These are phyloP conservation scores for Aspergillus nanangensis DNA, from an alignment of 495 filamentous ascomycete genomes.

Conservation along the genomic window DNA sequence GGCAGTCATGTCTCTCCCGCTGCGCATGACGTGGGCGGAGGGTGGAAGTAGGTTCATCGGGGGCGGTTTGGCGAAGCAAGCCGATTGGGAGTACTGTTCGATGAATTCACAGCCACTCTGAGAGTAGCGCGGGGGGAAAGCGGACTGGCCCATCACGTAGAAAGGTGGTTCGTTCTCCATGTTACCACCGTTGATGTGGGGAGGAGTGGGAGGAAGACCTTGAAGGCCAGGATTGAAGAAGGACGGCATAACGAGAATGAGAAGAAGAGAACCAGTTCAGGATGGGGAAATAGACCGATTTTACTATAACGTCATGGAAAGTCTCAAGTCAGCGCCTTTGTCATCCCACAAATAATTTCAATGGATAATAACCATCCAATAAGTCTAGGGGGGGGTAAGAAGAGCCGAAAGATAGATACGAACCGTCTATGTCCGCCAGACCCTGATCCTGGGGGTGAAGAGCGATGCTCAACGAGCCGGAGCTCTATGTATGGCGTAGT, in stretches of 20 bases:
- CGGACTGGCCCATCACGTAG: constrained; percentile 36
- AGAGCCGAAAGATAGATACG: constrained; percentile 24
- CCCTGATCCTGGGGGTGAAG: constrained; percentile 38
- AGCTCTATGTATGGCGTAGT: constrained; percentile 31
- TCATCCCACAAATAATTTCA: no score
- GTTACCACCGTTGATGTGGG: constrained; percentile 35
- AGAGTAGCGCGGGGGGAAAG: constrained; percentile 42
- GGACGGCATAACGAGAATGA: constrained; percentile 36
- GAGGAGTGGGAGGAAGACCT: constrained; percentile 43
- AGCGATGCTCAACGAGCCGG: constrained; percentile 42
- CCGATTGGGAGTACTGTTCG: constrained; percentile 45
- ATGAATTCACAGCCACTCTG: constrained; percentile 48
- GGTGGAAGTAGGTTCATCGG: constrained; percentile 34
- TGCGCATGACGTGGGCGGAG: constrained; percentile 25
- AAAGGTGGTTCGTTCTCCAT: constrained; percentile 38
- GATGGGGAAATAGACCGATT: constrained; percentile 38
- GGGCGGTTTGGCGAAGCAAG: constrained; percentile 37
- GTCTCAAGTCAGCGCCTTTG: no score
- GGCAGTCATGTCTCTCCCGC: constrained; percentile 26
- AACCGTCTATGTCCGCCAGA: constrained; percentile 46
- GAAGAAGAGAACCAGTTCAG: constrained; percentile 31
- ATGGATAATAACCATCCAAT: no score
- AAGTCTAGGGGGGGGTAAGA: no score
- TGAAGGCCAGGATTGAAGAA: constrained; percentile 41
- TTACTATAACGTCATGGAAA: no score